These are phyloP conservation scores for Trichoderma atrobrunneum DNA, from an alignment of 2,329 filamentous ascomycete species.

Conservation along the genomic window DNA sequence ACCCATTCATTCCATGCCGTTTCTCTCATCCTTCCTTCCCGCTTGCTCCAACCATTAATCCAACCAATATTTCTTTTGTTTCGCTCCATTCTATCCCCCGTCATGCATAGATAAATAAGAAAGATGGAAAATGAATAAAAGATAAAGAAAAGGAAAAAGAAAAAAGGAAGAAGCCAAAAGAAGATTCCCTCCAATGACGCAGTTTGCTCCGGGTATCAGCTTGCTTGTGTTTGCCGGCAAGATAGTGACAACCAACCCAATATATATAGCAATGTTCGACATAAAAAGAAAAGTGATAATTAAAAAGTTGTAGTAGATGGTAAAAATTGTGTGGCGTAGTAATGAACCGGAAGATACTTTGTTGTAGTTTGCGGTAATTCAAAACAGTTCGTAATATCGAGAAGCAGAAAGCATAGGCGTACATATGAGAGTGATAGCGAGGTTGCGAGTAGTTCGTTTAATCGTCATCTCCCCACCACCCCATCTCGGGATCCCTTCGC, in stretches of 20 bases:
- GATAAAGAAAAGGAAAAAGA: not conserved
- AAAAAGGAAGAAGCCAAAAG: not conserved
- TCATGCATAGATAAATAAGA: not conserved
- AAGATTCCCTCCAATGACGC: not conserved
- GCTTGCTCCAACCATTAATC: not conserved
- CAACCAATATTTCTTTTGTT: not conserved
- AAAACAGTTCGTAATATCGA: not conserved
- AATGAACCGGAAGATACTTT: not conserved
- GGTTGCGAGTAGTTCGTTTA: slow-evolving; percentile 20
- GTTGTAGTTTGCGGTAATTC: not conserved
- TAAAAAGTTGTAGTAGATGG: not conserved
- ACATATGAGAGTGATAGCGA: not conserved
- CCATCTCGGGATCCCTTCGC: slow-evolving; percentile 29
- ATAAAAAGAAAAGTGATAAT: not conserved
- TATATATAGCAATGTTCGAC: slow-evolving; percentile 9
- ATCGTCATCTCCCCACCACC: slow-evolving; percentile 44
- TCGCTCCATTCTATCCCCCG: slow-evolving; percentile 5
- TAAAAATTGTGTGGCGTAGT: not conserved
- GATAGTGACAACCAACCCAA: slow-evolving; percentile 5
- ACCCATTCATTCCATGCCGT: not conserved
- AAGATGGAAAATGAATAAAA: not conserved
- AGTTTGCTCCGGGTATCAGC: slow-evolving; percentile 16
- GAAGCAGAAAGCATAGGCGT: not conserved
- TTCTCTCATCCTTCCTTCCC: not conserved
- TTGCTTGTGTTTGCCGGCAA: slow-evolving; percentile 5